phyloP scores from a whole-genome alignment of 768 basidiomycete genomes.

The Mycena maculata region DNA sequence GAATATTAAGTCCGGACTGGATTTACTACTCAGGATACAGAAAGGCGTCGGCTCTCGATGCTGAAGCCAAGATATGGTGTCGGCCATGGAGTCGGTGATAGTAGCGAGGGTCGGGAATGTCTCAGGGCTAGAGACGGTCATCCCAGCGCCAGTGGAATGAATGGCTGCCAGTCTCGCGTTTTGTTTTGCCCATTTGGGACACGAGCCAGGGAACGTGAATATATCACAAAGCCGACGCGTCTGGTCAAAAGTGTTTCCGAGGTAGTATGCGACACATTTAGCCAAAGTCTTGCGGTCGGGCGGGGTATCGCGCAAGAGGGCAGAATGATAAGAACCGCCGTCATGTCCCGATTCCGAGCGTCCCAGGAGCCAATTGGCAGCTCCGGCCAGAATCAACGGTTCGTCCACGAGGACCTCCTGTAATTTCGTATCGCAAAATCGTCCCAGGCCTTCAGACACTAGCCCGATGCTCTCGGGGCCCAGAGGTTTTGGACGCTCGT shows the following conservation, averaged over 20 bases:
- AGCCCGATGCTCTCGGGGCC: not conserved
- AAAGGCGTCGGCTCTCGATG: not conserved
- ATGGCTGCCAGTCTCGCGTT: not conserved
- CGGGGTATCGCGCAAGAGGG: not conserved
- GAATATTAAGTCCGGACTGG: not conserved
- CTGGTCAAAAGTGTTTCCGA: not conserved
- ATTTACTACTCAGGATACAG: not conserved
- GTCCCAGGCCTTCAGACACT: not conserved
- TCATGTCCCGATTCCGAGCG: not conserved
- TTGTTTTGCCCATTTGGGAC: conserved; percentile 3
- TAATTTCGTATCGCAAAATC: not conserved
- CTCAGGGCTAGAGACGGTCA: not conserved
- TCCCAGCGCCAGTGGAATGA: not conserved
- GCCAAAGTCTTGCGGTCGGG: not conserved
- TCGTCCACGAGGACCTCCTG: not conserved
- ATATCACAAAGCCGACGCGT: not conserved
- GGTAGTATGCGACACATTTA: conserved; percentile 2
- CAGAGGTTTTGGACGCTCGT: not conserved
- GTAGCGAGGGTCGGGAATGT: not conserved
- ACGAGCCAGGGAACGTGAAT: not conserved
- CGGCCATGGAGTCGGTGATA: not conserved
- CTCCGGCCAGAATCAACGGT: not conserved
- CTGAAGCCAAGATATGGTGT: not conserved
- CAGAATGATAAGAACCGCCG: not conserved
- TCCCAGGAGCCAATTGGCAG: not conserved